Evolutionary conservation across 106 monocot species (phyloP).

Genomic region (Chionographis japonica): DNA sequence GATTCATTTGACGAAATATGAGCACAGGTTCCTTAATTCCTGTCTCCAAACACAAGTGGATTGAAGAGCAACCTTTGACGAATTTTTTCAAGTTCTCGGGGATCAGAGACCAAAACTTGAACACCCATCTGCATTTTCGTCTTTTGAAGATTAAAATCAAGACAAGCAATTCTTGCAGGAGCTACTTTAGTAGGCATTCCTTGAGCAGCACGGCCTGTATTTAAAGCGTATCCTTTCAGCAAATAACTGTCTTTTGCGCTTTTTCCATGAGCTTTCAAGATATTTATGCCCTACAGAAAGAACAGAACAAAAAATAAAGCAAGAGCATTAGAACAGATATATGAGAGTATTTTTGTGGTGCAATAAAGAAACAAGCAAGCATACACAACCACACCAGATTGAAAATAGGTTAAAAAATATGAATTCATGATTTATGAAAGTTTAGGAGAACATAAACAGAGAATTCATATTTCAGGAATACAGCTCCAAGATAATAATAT

Average conservation of each 20-base stretch:
- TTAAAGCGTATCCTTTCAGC: slow-evolving; percentile 95
- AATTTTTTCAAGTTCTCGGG: slow-evolving; percentile 97
- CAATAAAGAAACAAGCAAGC: too few species aligned
- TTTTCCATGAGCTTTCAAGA: slow-evolving; percentile 98
- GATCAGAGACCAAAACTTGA: slow-evolving; percentile 89
- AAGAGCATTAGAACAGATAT: too few species aligned
- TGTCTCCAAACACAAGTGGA: background rate
- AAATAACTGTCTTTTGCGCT: slow-evolving; percentile 93
- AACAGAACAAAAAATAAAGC: background rate
- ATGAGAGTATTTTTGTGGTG: too few species aligned
- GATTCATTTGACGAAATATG: too few species aligned
- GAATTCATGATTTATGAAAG: too few species aligned
- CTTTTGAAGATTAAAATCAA: slow-evolving; percentile 98
- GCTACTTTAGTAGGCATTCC: slow-evolving; percentile 93
- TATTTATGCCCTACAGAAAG: slow-evolving; percentile 75
- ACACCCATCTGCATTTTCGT: slow-evolving; percentile 99
- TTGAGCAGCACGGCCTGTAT: slow-evolving; percentile 95
- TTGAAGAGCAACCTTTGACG: slow-evolving; percentile 61
- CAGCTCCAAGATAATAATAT: too few species aligned
- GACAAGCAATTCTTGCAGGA: slow-evolving; percentile 94
- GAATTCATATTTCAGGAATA: too few species aligned
- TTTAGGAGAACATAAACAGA: too few species aligned
- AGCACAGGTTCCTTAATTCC: background rate
- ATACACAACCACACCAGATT: background rate
- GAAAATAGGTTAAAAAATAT: too few species aligned